Evolutionary conservation across 352 stramenopile genomes (phyloP).

Genomic region (Pythium apleroticum): DNA sequence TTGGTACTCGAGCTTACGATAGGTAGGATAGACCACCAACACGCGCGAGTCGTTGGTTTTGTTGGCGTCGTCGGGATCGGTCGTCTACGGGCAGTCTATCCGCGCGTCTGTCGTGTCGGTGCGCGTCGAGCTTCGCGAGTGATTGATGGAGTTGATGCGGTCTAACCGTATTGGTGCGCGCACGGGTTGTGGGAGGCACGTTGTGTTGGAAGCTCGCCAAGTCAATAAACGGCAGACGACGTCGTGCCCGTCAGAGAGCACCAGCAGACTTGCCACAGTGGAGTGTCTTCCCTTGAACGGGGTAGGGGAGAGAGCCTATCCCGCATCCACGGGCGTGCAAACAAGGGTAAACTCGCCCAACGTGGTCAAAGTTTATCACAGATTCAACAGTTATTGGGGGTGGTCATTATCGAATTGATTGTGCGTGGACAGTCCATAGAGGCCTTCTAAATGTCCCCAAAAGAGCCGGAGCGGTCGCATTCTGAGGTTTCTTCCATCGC

Average conservation of each 20-base stretch:
- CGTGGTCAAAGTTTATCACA: not conserved
- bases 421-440: slow-evolving; percentile 15
- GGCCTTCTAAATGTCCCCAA: slow-evolving; percentile 13
- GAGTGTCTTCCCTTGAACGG: slow-evolving; percentile 14
- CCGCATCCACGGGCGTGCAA: not conserved
- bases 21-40: slow-evolving; percentile 1
- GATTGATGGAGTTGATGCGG: slow-evolving; percentile 4
- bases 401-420: not conserved
- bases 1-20: slow-evolving; percentile 1
- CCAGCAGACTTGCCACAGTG: slow-evolving; percentile 5
- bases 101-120: slow-evolving; percentile 10
- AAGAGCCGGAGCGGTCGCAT: slow-evolving; percentile 13
- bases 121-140: not conserved
- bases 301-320: slow-evolving; percentile 16
- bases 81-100: not conserved
- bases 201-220: slow-evolving; percentile 19
- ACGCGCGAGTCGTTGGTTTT: not conserved
- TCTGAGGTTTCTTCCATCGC: slow-evolving; percentile 1
- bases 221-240: not conserved
- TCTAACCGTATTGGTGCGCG: not conserved
- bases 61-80: too few species aligned
- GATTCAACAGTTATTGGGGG: not conserved
- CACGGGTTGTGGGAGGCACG: not conserved
- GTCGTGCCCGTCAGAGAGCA: slow-evolving; percentile 23
- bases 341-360: not conserved